phyloP scores from a whole-genome alignment of 352 stramenopile genomes.

The Phytophthora multivora region DNA sequence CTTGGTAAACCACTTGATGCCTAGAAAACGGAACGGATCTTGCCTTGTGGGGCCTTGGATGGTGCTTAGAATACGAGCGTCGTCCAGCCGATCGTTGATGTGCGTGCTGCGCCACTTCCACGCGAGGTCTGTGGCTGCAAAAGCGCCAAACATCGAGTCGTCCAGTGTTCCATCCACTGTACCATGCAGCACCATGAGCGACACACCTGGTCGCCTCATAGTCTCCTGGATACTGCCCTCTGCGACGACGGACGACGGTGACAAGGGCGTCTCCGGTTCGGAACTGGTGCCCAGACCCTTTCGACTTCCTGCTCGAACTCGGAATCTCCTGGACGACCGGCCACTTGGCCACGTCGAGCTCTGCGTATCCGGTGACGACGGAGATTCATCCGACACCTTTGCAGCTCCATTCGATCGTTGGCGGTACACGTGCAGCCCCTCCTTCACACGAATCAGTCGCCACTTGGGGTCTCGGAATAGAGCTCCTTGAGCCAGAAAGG shows the following conservation, averaged over 20 bases:
- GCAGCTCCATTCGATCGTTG: slow-evolving; percentile 8
- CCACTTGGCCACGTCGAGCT: background rate
- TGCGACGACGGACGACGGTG: slow-evolving; percentile 1
- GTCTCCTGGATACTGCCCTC: slow-evolving; percentile 27
- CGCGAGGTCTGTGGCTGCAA: slow-evolving; percentile 45
- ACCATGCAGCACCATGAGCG: slow-evolving; percentile 47
- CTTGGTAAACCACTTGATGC: slow-evolving; percentile 57
- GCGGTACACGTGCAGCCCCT: slow-evolving; percentile 44
- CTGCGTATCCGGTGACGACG: background rate
- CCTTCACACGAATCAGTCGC: slow-evolving; percentile 43
- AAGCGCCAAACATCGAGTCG: slow-evolving; percentile 51
- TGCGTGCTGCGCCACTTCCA: slow-evolving; percentile 55
- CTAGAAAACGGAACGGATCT: slow-evolving; percentile 53
- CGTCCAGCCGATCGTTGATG: slow-evolving; percentile 53
- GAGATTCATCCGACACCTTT: background rate
- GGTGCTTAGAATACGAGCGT: slow-evolving; percentile 39
- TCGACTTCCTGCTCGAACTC: background rate
- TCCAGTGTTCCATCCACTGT: slow-evolving; percentile 55
- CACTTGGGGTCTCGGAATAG: slow-evolving; percentile 37
- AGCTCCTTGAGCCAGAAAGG: slow-evolving; percentile 32
- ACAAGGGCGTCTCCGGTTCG: slow-evolving; percentile 1
- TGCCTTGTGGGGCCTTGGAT: slow-evolving; percentile 34
- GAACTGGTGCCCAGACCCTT: background rate
- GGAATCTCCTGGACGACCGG: background rate
- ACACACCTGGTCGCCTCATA: slow-evolving; percentile 32